Evolutionary conservation across 257 asterid species (phyloP), one percentile per base, ranked within the genome.

Genomic region (Haberlea rhodopensis): DNA sequence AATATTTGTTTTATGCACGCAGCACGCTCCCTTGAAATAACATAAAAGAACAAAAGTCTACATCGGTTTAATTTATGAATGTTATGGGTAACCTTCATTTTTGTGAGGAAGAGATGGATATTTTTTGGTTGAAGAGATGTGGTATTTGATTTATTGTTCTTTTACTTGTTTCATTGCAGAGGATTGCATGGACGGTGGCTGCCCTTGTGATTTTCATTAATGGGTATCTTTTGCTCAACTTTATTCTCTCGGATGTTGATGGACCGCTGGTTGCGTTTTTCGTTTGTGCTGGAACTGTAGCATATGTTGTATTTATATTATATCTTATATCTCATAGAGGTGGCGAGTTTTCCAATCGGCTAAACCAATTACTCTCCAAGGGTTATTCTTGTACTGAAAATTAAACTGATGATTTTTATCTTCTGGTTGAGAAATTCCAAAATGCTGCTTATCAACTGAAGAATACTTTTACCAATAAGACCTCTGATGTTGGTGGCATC

Each of bases 111-210:
- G 13, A 32, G 40, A 32, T 8, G 10, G 13, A 34, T 92, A 92
- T 83, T 94, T 92, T 67, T 75, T 92, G 82, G 96, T 87, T 43
- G 53, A 71, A 1, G 97, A 96, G 19, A 20, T 73, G 57, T 74
- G 40, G 13, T 32, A 32, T 32, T 32, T 32, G 13, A 8, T 32
- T 32, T 6, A 32, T 32, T 8, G 84, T 31, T 31, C 11, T 31
- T 31, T 31, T 10, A 71, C 57, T 87, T 32, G 40, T 32, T 32
- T 32, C 40, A 32, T n/a, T 79, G 80, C 69, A 92, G 99, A 82
- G 85, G 67, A 73, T 82, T 57, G 95, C 96, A 5, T 92, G 99
- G 99, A 84, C 87, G 1, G 91, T 92, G 82, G 97, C 99, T 51
- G 86, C 78, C 20, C 81, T 92, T 54, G 97, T 92, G 85, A 92